phyloP scores from a whole-genome alignment of 768 basidiomycete genomes.

The Amanita inopinata region DNA sequence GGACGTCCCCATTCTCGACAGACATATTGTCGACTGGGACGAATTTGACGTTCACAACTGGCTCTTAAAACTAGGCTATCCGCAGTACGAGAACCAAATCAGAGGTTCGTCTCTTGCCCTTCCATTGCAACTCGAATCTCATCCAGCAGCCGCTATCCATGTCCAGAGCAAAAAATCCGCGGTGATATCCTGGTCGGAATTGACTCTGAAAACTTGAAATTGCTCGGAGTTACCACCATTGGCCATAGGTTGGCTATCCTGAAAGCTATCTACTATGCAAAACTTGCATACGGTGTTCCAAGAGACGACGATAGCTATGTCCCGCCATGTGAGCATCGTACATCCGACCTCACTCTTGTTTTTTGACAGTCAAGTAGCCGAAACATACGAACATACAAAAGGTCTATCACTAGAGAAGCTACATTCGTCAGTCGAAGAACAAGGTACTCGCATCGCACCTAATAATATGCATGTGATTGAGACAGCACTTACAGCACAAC shows the following conservation, averaged over 20 bases:
- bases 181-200: slow-evolving; percentile 84
- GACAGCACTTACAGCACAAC: slow-evolving; percentile 52
- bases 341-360: neutral
- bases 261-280: slow-evolving; percentile 85
- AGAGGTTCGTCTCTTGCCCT: slow-evolving; percentile 52
- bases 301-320: slow-evolving; percentile 81
- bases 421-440: slow-evolving; percentile 58
- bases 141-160: neutral
- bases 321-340: slow-evolving; percentile 64
- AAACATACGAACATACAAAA: slow-evolving; percentile 22
- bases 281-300: slow-evolving; percentile 73
- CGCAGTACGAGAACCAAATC: slow-evolving; percentile 78
- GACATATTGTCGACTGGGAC: slow-evolving; percentile 51
- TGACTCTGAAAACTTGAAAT: slow-evolving; percentile 76
- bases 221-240: slow-evolving; percentile 80
- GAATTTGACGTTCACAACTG: slow-evolving; percentile 75
- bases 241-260: slow-evolving; percentile 90
- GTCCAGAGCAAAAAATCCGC: slow-evolving; percentile 79
- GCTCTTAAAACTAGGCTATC: slow-evolving; percentile 67
- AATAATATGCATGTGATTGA: too few relatives aligned
- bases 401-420: slow-evolving; percentile 56
- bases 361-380: slow-evolving; percentile 16
- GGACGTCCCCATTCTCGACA: slow-evolving; percentile 9
- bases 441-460: too few relatives aligned
- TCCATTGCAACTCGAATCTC: slow-evolving; percentile 12